Percentiles rank a stretch among this genome's conserved stretches.
Evolutionary conservation across 495 filamentous ascomycete genomes (phyloP).

Genomic region (Neurospora sp.): DNA sequence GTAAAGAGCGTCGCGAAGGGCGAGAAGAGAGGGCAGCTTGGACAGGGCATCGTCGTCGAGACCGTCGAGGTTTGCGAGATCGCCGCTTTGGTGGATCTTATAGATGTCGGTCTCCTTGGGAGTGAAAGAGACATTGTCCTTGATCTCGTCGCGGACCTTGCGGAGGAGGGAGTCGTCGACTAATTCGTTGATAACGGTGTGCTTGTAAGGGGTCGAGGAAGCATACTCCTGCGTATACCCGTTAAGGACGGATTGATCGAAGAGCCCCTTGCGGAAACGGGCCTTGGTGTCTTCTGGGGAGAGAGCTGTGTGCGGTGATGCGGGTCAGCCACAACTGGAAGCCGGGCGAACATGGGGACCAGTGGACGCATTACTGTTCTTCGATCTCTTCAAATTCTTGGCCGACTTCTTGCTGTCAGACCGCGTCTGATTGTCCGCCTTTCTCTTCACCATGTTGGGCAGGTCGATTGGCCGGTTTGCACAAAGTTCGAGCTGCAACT

Average conservation of each 20-base stretch:
- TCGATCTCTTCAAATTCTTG: slow-evolving; percentile 30
- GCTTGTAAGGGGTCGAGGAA: slow-evolving; percentile 73
- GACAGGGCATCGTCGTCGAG: slow-evolving; percentile 72
- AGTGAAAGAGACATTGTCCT: slow-evolving; percentile 81
- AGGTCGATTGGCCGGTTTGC: slow-evolving; percentile 16
- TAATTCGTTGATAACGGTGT: slow-evolving; percentile 74
- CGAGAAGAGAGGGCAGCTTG: slow-evolving; percentile 74
- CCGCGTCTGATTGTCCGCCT: slow-evolving; percentile 24
- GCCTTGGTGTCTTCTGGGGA: slow-evolving; percentile 34
- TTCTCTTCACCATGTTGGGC: slow-evolving; percentile 36
- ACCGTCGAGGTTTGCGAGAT: slow-evolving; percentile 93
- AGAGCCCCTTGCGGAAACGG: slow-evolving; percentile 66
- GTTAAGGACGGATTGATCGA: slow-evolving; percentile 54
- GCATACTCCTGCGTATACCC: slow-evolving; percentile 63
- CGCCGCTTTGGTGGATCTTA: slow-evolving; percentile 97
- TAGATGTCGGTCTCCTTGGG: slow-evolving; percentile 99
- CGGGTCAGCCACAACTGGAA: slow-evolving; percentile 10
- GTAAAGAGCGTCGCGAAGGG: slow-evolving; percentile 87
- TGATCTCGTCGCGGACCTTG: slow-evolving; percentile 79
- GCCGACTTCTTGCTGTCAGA: slow-evolving; percentile 23
- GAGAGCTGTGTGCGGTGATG: slow-evolving; percentile 25
- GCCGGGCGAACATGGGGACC: neutral
- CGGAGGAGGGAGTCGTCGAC: slow-evolving; percentile 74
- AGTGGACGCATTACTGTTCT: slow-evolving; percentile 26
- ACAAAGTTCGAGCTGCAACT: neutral